Evolutionary conservation across 345 rosid genomes (phyloP).

Genomic region (Trapa bicornis): DNA sequence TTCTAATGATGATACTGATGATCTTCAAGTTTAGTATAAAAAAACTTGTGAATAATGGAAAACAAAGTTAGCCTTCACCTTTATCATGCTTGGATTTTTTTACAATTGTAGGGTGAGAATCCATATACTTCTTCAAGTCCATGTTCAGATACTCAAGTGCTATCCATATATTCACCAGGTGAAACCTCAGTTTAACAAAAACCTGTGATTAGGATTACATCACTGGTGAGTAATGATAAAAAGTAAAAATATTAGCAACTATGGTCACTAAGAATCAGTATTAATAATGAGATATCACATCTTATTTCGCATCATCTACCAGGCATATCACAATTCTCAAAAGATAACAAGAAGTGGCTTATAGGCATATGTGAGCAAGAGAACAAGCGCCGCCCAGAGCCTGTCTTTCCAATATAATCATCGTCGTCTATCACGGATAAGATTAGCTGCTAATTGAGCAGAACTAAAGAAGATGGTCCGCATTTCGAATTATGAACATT

Average conservation of each 20-base stretch:
- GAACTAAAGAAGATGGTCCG: neutral
- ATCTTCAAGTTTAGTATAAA: neutral
- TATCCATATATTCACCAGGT: constrained; percentile 2
- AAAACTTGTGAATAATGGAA: neutral
- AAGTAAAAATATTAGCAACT: neutral
- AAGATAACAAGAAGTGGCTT: neutral
- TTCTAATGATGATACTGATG: neutral
- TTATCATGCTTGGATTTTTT: constrained; percentile 54
- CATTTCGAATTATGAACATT: neutral
- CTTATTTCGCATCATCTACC: neutral
- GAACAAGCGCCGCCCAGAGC: neutral
- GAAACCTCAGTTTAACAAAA: neutral
- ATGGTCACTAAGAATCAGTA: no score
- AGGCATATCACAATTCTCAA: neutral
- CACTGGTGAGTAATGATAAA: neutral
- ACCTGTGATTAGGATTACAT: neutral
- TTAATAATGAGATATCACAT: no score
- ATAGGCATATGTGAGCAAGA: no score
- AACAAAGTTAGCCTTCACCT: constrained; percentile 32
- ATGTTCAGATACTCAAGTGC: constrained; percentile 90
- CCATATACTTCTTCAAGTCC: constrained; percentile 96
- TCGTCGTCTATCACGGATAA: neutral
- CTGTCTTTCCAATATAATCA: neutral
- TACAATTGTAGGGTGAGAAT: constrained; percentile 66
- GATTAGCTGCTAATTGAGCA: neutral